These are phyloP conservation scores for Chondrostereum purpureum DNA, from an alignment of 1,284 basidiomycete genomes.

Conservation along the genomic window DNA sequence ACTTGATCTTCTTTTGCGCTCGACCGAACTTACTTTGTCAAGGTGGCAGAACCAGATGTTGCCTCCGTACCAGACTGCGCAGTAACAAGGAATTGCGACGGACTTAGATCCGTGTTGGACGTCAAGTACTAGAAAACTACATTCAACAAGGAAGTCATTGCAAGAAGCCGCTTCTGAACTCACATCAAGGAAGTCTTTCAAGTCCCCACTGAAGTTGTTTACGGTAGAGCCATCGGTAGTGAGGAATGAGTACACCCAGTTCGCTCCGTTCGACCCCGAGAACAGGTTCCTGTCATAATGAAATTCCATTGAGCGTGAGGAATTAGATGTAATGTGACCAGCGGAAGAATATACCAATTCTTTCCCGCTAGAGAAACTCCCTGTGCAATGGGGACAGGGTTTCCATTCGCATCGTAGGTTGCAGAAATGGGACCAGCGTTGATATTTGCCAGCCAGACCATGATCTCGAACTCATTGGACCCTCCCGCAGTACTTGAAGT, in stretches of 20 bases:
- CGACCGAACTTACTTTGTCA: too few species aligned
- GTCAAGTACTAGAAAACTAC: conserved; percentile 42
- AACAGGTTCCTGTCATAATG: conserved; percentile 52
- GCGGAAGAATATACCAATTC: conserved; percentile 33
- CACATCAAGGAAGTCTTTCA: conserved; percentile 50
- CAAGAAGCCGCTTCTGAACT: conserved; percentile 8
- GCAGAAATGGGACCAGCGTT: conserved; percentile 53
- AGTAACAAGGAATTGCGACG: conserved; percentile 46
- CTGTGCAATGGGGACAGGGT: conserved; percentile 39
- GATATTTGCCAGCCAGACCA: conserved; percentile 61
- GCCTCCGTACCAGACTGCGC: conserved; percentile 53
- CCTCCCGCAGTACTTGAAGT: conserved; percentile 47
- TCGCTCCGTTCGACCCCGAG: conserved; percentile 49
- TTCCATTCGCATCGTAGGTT: conserved; percentile 37
- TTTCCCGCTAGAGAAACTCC: conserved; percentile 41
- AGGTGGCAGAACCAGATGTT: conserved; percentile 46
- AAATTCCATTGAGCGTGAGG: neutral
- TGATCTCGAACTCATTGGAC: conserved; percentile 51
- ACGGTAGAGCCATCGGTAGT: conserved; percentile 34
- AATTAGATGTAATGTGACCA: neutral
- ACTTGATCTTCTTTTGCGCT: too few species aligned
- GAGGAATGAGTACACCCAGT: conserved; percentile 61
- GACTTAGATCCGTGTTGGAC: conserved; percentile 34
- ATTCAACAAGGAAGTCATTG: neutral
- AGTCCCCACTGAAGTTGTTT: conserved; percentile 47